A percentile compares a stretch with the other conserved stretches of the same genome.
These are phyloP conservation scores for Waltergamsia citrina DNA, from an alignment of 2,329 filamentous ascomycete genomes.

Conservation along the genomic window DNA sequence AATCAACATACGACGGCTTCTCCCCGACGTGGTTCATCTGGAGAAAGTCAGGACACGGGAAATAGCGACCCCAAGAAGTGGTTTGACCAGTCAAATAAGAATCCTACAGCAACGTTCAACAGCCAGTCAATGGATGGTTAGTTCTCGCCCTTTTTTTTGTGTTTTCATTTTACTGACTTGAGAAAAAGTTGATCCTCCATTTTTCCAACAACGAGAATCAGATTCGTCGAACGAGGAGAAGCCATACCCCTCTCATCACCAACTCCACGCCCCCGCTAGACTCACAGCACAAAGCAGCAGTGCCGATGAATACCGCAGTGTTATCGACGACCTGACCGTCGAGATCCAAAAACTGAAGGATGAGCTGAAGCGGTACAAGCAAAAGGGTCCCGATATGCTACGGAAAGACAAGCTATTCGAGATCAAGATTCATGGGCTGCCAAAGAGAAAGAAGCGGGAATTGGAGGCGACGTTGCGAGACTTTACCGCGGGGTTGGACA, in stretches of 20 bases:
- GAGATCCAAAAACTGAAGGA: slow-evolving; percentile 74
- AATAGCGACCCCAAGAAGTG: slow-evolving; percentile 41
- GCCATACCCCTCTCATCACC: slow-evolving; percentile 12
- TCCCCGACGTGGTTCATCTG: slow-evolving; percentile 32
- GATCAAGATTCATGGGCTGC: slow-evolving; percentile 67
- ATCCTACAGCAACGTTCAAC: slow-evolving; percentile 32
- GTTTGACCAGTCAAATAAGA: slow-evolving; percentile 45
- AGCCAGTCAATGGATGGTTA: slow-evolving; percentile 37
- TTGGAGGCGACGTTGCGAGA: slow-evolving; percentile 64
- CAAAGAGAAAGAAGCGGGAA: slow-evolving; percentile 64
- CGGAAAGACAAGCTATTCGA: slow-evolving; percentile 75
- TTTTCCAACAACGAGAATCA: slow-evolving; percentile 43
- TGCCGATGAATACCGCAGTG: slow-evolving; percentile 66
- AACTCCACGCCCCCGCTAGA: slow-evolving; percentile 15
- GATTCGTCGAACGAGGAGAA: slow-evolving; percentile 41
- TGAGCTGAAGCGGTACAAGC: slow-evolving; percentile 62
- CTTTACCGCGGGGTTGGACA: slow-evolving; percentile 57
- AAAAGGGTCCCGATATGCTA: slow-evolving; percentile 54
- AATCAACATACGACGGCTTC: slow-evolving; percentile 10
- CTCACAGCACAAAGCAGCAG: slow-evolving; percentile 44
- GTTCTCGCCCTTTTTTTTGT: slow-evolving; percentile 3
- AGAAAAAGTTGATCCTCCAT: slow-evolving; percentile 38
- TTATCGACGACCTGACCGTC: slow-evolving; percentile 81
- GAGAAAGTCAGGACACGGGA: slow-evolving; percentile 37
- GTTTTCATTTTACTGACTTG: not conserved